Conservation (phyloP, 805 yeast species). For the Zygosaccharomyces lentus region DNA sequence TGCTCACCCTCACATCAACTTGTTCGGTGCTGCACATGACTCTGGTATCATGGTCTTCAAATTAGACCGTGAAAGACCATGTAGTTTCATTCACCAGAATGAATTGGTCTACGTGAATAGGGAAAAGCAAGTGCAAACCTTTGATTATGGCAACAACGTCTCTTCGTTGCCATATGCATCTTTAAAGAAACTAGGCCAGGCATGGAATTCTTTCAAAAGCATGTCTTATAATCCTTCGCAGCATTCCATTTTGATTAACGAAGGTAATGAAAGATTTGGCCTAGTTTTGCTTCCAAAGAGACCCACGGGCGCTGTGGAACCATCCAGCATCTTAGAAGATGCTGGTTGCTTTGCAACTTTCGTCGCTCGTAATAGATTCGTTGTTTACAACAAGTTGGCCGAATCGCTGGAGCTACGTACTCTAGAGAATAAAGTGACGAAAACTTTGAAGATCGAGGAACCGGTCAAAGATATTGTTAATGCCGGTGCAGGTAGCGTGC, state of each 20-base stretch:
- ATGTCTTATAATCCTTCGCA: slow-evolving; percentile 92
- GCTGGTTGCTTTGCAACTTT: slow-evolving; percentile 82
- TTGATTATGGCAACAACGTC: slow-evolving; percentile 61
- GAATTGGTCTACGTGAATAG: slow-evolving; percentile 70
- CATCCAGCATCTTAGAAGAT: slow-evolving; percentile 73
- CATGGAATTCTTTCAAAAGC: slow-evolving; percentile 82
- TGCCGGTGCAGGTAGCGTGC: slow-evolving; percentile 80
- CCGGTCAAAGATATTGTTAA: slow-evolving; percentile 66
- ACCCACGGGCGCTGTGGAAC: slow-evolving; percentile 90
- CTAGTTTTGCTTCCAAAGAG: slow-evolving; percentile 77
- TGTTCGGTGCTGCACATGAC: slow-evolving; percentile 96
- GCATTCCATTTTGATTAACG: slow-evolving; percentile 75
- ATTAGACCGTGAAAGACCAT: slow-evolving; percentile 92
- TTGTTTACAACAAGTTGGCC: slow-evolving; percentile 61
- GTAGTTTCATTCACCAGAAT: slow-evolving; percentile 64
- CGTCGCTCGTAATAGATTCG: slow-evolving; percentile 92
- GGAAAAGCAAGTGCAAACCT: slow-evolving; percentile 81
- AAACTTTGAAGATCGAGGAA: slow-evolving; percentile 65
- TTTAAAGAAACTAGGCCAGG: slow-evolving; percentile 75
- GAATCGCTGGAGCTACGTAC: slow-evolving; percentile 79
- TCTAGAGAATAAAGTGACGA: slow-evolving; percentile 75
- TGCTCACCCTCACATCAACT: slow-evolving; percentile 82
- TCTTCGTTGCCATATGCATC: slow-evolving; percentile 75
- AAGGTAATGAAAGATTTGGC: slow-evolving; percentile 63
- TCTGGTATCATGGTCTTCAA: slow-evolving; percentile 97